phyloP scores from a whole-genome alignment of 2,329 filamentous ascomycete species.

The Talaromyces sp. region DNA sequence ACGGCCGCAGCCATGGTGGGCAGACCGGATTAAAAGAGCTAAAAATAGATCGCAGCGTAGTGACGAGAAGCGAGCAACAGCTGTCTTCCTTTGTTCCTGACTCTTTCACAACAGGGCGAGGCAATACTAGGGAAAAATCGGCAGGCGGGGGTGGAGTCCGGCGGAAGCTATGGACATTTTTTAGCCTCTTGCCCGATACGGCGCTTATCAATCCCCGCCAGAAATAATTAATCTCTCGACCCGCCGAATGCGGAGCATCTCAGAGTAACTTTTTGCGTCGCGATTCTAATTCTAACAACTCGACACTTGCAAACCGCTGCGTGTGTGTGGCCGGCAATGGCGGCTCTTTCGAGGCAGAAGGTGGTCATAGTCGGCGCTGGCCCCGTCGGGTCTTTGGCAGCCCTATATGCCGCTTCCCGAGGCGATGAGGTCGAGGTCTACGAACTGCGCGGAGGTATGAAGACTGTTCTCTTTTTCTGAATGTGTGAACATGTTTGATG shows the following conservation, averaged over 20 bases:
- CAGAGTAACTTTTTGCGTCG: not conserved
- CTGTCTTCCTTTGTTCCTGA: not conserved
- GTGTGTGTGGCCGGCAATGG: not conserved
- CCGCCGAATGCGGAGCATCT: not conserved
- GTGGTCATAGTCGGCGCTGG: slow-evolving; percentile 84
- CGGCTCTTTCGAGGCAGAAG: slow-evolving; percentile 48
- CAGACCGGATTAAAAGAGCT: not conserved
- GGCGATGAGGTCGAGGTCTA: slow-evolving; percentile 91
- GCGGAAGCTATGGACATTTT: not conserved
- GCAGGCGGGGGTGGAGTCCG: not conserved
- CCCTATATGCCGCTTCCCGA: slow-evolving; percentile 82
- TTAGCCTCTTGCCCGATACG: not conserved
- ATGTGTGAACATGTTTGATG: not conserved
- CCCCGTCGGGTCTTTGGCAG: slow-evolving; percentile 86
- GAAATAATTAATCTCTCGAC: not conserved
- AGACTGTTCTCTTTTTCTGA: not conserved
- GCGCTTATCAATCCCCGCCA: not conserved
- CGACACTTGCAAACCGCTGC: not conserved
- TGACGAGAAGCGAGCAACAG: not conserved
- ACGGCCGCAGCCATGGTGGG: slow-evolving; percentile 24
- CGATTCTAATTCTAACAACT: not conserved
- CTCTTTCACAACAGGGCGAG: not conserved
- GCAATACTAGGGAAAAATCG: not conserved
- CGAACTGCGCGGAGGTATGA: slow-evolving; percentile 81
- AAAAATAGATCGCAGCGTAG: not conserved